phyloP scores from a whole-genome alignment of 345 rosid genomes.

The Lepidium didymum region DNA sequence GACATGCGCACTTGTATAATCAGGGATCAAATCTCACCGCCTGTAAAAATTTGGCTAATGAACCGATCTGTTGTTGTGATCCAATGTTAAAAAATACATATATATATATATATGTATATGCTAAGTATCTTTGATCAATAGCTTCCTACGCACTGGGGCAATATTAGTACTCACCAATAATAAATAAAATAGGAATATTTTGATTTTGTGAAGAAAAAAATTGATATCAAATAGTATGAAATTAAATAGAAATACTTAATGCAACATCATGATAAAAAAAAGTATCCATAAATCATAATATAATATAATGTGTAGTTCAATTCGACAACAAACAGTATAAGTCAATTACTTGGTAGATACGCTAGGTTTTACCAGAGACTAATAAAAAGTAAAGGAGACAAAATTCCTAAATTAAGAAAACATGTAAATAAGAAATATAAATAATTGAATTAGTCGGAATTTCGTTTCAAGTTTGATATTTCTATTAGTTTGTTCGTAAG shows the following conservation, averaged over 20 bases:
- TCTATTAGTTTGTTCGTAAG: constrained; percentile 24
- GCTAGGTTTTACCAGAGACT: background rate
- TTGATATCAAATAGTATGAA: background rate
- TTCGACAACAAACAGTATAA: background rate
- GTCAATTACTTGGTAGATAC: constrained; percentile 8
- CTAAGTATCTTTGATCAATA: no score
- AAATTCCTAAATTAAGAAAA: background rate
- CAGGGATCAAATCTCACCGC: no score
- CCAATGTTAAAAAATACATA: no score
- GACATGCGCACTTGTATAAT: no score
- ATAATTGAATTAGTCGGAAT: background rate
- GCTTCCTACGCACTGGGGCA: no score
- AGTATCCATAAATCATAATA: no score
- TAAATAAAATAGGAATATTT: background rate
- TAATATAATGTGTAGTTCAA: background rate
- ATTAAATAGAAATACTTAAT: no score
- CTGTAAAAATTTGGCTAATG: no score
- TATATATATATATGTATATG: no score
- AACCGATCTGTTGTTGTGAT: no score
- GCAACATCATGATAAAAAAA: no score
- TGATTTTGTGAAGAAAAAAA: background rate
- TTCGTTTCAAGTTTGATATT: constrained; percentile 1
- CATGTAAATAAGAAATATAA: background rate
- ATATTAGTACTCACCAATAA: background rate
- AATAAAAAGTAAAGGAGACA: background rate